Evolutionary conservation across 2,329 filamentous ascomycete genomes (phyloP), one percentile per base, ranked within the genome.

Genomic region (Rugonectria rugulosa): DNA sequence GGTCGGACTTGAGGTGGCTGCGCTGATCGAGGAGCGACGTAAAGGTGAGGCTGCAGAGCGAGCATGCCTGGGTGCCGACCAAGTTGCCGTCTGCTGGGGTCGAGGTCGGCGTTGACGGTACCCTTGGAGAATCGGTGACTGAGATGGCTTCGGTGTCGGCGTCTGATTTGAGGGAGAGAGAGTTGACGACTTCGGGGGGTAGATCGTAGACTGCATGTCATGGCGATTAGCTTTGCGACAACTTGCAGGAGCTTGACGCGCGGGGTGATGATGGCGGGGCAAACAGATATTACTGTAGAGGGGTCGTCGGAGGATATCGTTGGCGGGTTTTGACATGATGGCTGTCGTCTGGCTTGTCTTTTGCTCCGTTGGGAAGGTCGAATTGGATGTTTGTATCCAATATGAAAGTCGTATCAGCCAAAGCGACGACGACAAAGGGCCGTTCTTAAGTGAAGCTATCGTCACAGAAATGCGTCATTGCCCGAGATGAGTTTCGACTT

Each of bases 1-100:
- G 81, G 69, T 99, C 95, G 9, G 94, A 97, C 67, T 91, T 90
- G 54, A 91, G 87, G 74, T 99, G 95, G 56, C 86, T 83, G 58
- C 91, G 85, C 71, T 98, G 94, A 59, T 98, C 94, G 57, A 87
- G 81, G 7, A 96, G 81, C 9, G 82, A 88, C 26, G 81, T 69
- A 67, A 96, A 97, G 5, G 82, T 79, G 31, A 92, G 81, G 32
- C 82, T 80, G 75, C 95, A 99, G 5, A 98, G 81, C 1, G 88
- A 86, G 72, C 95, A 99, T 12, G 91, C 84, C 55, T 90, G 92
- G 6, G 90, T 83, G 9, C 86, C 85, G 31, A 83, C 81, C 56
- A 81, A 66, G 62, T 76, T 74, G 68, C 77, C 73, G 60, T 70
- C 60, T 12, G 68, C 63, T 2, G 68, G 47, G 15, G 59, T 56